phyloP scores from a whole-genome alignment of 345 rosid genomes.

The Brassica carinata region DNA sequence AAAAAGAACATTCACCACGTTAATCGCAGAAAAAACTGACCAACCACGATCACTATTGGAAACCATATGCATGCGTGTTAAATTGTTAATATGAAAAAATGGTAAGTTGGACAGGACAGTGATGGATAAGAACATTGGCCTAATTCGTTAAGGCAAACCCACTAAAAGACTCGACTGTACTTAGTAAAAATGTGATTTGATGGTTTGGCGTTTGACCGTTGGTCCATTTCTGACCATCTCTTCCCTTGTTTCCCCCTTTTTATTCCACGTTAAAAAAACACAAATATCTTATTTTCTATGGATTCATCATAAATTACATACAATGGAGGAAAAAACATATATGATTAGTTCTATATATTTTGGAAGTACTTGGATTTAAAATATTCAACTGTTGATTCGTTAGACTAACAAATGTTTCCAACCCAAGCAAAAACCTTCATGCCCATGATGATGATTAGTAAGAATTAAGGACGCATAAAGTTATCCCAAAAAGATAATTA shows the following conservation, averaged over 20 bases:
- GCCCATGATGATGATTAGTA: background rate
- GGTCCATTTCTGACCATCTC: conserved; percentile 36
- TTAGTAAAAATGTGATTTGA: conserved; percentile 39
- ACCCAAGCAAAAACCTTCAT: background rate
- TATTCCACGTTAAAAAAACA: background rate
- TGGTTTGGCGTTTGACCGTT: conserved; percentile 41
- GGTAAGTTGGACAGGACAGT: conserved; percentile 25
- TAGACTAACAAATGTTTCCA: background rate
- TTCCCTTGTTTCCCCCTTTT: conserved; percentile 13
- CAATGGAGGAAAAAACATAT: conserved; percentile 4
- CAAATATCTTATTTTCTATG: background rate
- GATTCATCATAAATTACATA: background rate
- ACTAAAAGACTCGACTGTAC: conserved; percentile 23
- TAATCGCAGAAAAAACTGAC: conserved; percentile 17
- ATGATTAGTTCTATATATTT: background rate
- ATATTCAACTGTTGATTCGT: background rate
- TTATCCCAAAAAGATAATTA: too few species aligned
- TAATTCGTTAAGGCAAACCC: conserved; percentile 38
- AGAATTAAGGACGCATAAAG: background rate
- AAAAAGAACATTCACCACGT: background rate
- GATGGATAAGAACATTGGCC: conserved; percentile 37
- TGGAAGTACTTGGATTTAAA: background rate
- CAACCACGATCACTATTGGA: conserved; percentile 11
- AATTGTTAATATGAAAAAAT: background rate
- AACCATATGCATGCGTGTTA: conserved; percentile 9